Evolutionary conservation across 352 stramenopile species (phyloP), one percentile per base, ranked within the genome.

Genomic region (Stramenopiles sp.): DNA sequence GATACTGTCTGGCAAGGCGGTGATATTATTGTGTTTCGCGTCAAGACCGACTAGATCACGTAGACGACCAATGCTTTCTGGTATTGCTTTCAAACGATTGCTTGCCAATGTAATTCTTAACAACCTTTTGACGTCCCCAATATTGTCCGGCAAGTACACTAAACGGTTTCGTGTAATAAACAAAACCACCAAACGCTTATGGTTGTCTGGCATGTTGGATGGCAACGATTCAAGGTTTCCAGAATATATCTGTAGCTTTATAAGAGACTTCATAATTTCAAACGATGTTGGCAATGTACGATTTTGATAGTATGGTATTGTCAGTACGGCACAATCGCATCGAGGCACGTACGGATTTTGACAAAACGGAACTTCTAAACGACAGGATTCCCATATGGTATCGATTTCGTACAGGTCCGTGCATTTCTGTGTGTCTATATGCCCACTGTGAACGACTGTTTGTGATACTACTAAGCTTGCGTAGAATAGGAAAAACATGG

Each of bases 311-410:
- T 71, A 35, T 2, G 53, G 33, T 33, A 71, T 2, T 6, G 33
- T 33, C 53, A 71, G 2, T 6, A 71, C 53, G 2, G 2, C 53
- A 71, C 53, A 71, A 71, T 71, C 53, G 53, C 53, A 71, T 6
- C 12, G 2, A 2, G 53, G 31, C 4, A 71, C 53, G 35, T 35
- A 6, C 2, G 12, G 12, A 2, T 71, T 6, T 71, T 71, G 53
- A 6, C 53, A 71, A 71, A 71, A 71, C 6, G 53, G 53, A 6
- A 71, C 2, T 6, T 71, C 53, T 2, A 71, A 31, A 4, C 6
- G 33, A 6, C 53, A 71, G 4, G 31, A 31, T 6, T 33, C 6
- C 53, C 53, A 71, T 6, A 71, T 33, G 12, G 12, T 12, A 4
- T 71, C 53, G n/a, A n/a, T n/a, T n/a, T n/a, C n/a, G n/a, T n/a